Base-by-base conservation (phyloP, 1,284 basidiomycete genomes). In the Neolentinus lepideus region DNA sequence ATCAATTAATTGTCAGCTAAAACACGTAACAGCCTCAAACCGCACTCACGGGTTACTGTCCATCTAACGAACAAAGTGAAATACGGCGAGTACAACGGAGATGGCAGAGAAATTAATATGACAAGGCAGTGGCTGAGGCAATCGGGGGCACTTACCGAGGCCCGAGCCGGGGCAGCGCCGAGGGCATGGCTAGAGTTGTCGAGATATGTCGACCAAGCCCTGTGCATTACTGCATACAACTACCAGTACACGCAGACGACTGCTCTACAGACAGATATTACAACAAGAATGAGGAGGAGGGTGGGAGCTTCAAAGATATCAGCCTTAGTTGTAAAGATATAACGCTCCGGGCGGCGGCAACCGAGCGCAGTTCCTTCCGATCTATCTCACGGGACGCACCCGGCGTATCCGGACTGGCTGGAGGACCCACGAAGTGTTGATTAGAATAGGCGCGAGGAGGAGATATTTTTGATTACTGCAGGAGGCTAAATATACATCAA, bases 191-290 rank as follows among this genome's bases (percentile, higher is more conserved):
- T 11, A 12, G 60, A 62, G 61, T 31, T 31, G 29, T 74, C 75
- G 11, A 80, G 73, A 62, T 79, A 80, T 8, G 72, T 75, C 33
- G 76, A 78, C 78, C 78, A 79, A 57, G 76, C 67, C 33, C 77
- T 70, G 61, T 79, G 75, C 77, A 80, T 79, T 22, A 54, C 24
- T 48, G 43, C 46, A 50, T 46, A 46, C 43, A 25, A 19, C 16
- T 46, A 46, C 43, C 24, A 46, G 29, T 31, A 31, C 29, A 31
- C n/a, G n/a, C n/a, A n/a, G n/a, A n/a, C n/a, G n/a, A 12, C 29
- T 31, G 29, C 12, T 31, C 29, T 31, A 31, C 29, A 31, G 29
- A 31, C 29, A 31, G 12, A 31, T 31, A 12, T 4, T 31, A 31
- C 29, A 31, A 31, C 12, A 31, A 31, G 29, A 31, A 12, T 31